phyloP scores from a whole-genome alignment of 345 rosid species.

The Barbarea vulgaris region DNA sequence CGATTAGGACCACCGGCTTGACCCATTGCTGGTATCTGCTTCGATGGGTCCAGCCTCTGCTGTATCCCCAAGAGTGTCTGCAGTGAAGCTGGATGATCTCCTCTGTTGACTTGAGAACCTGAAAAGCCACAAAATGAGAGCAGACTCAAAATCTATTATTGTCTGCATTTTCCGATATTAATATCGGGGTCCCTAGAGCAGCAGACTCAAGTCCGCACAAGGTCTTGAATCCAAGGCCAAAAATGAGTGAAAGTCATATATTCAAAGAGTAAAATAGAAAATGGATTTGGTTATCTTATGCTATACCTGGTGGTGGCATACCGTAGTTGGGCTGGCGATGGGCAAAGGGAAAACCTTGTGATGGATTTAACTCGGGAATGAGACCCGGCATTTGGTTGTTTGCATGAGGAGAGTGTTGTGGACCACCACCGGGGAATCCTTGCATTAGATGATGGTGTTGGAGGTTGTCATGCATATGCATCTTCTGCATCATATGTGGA shows the following conservation, averaged over 20 bases:
- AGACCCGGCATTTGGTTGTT: conserved; percentile 61
- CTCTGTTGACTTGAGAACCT: conserved; percentile 57
- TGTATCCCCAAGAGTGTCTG: conserved; percentile 83
- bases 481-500: conserved; percentile 65
- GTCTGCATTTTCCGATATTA: not conserved
- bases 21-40: conserved; percentile 54
- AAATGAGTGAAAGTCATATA: conserved; percentile 1
- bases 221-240: not conserved
- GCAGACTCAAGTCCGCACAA: not conserved
- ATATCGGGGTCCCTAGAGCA: not conserved
- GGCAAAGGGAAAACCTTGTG: conserved; percentile 67
- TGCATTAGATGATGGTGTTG: conserved; percentile 59
- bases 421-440: conserved; percentile 60
- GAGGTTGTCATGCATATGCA: conserved; percentile 64
- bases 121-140: conserved; percentile 19
- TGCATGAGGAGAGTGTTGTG: conserved; percentile 49
- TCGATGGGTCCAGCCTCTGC: conserved; percentile 58
- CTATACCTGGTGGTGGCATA: conserved; percentile 53
- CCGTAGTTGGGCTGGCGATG: conserved; percentile 63
- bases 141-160: not conserved
- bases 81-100: conserved; percentile 66
- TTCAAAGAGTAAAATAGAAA: not conserved
- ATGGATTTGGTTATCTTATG: not conserved
- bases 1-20: conserved; percentile 48
- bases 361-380: conserved; percentile 56